These are phyloP conservation scores for Aspergillus calidoustus DNA, from an alignment of 2,329 filamentous ascomycete genomes.

Conservation along the genomic window DNA sequence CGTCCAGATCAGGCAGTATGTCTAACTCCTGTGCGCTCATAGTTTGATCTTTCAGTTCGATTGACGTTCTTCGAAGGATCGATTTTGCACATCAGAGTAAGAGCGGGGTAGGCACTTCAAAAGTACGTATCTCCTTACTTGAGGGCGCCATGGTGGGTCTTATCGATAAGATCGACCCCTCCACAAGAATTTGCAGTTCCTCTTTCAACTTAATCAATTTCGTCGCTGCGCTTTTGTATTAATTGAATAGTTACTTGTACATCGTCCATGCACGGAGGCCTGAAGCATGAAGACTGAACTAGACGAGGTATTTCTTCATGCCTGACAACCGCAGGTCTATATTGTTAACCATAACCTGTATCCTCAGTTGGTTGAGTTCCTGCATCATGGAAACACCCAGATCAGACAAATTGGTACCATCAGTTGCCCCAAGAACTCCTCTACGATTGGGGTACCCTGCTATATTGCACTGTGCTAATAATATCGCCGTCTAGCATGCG, in stretches of 20 bases:
- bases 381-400: constrained; percentile 88
- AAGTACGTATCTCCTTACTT: too few species aligned
- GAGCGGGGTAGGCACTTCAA: background rate
- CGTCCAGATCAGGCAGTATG: constrained; percentile 34
- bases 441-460: constrained; percentile 9
- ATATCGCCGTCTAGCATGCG: constrained; percentile 63
- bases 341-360: background rate
- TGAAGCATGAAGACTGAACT: constrained; percentile 72
- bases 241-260: background rate
- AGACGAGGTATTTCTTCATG: constrained; percentile 64
- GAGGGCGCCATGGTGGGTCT: background rate
- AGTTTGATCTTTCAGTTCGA: background rate
- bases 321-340: background rate
- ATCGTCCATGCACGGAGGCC: background rate
- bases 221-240: background rate
- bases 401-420: constrained; percentile 75
- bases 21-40: background rate
- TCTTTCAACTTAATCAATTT: too few species aligned
- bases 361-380: constrained; percentile 71
- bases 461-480: background rate
- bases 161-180: background rate
- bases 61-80: background rate
- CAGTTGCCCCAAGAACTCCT: background rate
- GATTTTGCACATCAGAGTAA: background rate
- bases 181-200: background rate